phyloP scores from a whole-genome alignment of 805 yeast species.

The Kockiozyma suomiensis region DNA sequence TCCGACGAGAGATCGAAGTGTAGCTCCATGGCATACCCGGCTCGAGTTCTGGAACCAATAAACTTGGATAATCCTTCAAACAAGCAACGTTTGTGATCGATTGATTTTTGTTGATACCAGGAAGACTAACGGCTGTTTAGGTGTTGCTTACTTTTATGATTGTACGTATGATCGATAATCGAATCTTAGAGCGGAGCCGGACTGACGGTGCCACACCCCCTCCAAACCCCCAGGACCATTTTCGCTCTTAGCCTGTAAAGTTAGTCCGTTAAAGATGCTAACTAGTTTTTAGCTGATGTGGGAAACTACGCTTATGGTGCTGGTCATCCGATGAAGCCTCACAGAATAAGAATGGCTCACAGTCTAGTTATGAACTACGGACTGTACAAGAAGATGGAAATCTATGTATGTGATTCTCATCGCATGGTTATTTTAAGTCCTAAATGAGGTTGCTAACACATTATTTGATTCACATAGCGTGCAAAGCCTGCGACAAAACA shows the following conservation, averaged over 20 bases:
- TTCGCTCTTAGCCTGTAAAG: not conserved
- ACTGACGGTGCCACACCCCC: not conserved
- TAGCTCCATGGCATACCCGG: conserved; percentile 1
- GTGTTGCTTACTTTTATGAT: conserved; percentile 77
- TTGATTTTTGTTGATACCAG: not conserved
- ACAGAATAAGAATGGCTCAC: conserved; percentile 98
- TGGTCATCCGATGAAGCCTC: conserved; percentile 99
- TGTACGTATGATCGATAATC: conserved; percentile 39
- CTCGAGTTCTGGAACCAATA: conserved; percentile 14
- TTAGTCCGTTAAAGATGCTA: not conserved
- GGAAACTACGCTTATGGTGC: conserved; percentile 98
- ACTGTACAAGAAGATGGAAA: conserved; percentile 93
- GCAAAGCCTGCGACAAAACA: conserved; percentile 98
- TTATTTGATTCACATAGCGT: conserved; percentile 45
- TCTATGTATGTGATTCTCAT: conserved; percentile 53
- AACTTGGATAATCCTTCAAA: conserved; percentile 3
- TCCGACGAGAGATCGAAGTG: conserved; percentile 6
- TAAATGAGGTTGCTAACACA: not conserved
- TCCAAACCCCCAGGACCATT: not conserved
- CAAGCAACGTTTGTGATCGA: conserved; percentile 10
- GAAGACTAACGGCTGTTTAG: not conserved
- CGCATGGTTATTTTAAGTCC: no score
- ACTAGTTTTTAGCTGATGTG: conserved; percentile 62
- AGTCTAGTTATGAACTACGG: conserved; percentile 96
- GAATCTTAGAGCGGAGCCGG: not conserved